phyloP scores from a whole-genome alignment of 2,329 filamentous ascomycete species.

The Geosmithia flava region DNA sequence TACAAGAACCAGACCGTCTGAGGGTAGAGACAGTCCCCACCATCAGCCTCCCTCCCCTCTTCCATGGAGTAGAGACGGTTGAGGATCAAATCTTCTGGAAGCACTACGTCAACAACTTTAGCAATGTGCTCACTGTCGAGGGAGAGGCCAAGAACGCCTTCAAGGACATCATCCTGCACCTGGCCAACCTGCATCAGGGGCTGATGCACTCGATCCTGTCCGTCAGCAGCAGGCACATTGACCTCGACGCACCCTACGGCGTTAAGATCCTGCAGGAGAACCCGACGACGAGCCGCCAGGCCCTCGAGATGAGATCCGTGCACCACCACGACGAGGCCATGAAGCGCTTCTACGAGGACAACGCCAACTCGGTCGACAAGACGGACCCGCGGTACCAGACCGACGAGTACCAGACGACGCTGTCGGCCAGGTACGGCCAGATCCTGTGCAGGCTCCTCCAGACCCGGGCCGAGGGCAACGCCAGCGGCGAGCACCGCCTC shows the following conservation, averaged over 20 bases:
- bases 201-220: conserved; percentile 87
- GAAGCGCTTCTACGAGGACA: conserved; percentile 35
- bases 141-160: conserved; percentile 75
- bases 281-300: conserved; percentile 30
- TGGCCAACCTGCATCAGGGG: conserved; percentile 67
- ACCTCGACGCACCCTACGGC: conserved; percentile 45
- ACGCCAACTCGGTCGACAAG: conserved; percentile 26
- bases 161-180: conserved; percentile 69
- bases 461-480: conserved; percentile 42
- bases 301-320: conserved; percentile 36
- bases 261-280: conserved; percentile 36
- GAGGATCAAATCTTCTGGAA: conserved; percentile 73
- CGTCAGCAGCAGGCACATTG: conserved; percentile 66
- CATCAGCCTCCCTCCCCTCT: conserved; percentile 52
- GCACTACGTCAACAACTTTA: conserved; percentile 71
- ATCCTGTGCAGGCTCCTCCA: conserved; percentile 50
- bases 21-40: conserved; percentile 35
- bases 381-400: conserved; percentile 25
- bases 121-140: conserved; percentile 70
- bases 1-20: conserved; percentile 28
- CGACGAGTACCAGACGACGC: conserved; percentile 27
- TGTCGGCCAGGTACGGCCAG: conserved; percentile 47
- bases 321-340: conserved; percentile 45
- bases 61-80: conserved; percentile 68
- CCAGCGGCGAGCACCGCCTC: conserved; percentile 59